phyloP scores from a whole-genome alignment of 495 filamentous ascomycete species.

The Durotheca rogersii region DNA sequence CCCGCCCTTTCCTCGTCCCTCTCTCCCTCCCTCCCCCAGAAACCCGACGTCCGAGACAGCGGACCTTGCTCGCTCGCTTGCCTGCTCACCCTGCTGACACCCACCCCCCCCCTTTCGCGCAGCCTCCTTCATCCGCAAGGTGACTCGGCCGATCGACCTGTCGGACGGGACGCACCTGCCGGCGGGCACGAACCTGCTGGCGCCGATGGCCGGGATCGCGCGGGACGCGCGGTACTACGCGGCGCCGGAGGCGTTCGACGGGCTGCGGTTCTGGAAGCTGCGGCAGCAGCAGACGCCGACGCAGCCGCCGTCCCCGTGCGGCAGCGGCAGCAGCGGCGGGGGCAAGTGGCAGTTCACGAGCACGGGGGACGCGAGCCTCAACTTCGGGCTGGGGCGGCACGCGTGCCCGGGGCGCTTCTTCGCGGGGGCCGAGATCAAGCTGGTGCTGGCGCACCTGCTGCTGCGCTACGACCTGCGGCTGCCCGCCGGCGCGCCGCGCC shows the following conservation, averaged over 20 bases:
- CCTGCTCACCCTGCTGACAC: neutral
- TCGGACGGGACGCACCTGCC: slow-evolving; percentile 49
- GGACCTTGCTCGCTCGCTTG: too few relatives aligned
- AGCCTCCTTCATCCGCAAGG: slow-evolving; percentile 48
- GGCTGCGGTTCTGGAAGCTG: slow-evolving; percentile 52
- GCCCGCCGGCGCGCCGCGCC: slow-evolving; percentile 42
- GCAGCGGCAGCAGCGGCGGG: slow-evolving; percentile 14
- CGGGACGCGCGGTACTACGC: slow-evolving; percentile 37
- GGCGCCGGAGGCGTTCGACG: slow-evolving; percentile 52
- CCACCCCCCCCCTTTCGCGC: neutral
- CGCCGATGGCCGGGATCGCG: slow-evolving; percentile 38
- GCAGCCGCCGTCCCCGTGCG: slow-evolving; percentile 29
- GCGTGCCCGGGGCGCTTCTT: slow-evolving; percentile 59
- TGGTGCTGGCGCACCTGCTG: slow-evolving; percentile 44
- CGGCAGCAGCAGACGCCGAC: slow-evolving; percentile 42
- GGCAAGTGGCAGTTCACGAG: slow-evolving; percentile 46
- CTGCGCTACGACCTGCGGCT: slow-evolving; percentile 51
- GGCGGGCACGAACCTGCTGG: slow-evolving; percentile 38
- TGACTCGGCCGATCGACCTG: slow-evolving; percentile 41
- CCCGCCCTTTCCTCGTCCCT: neutral
- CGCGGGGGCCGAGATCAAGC: slow-evolving; percentile 52
- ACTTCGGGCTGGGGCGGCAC: slow-evolving; percentile 56
- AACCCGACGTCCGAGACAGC: too few relatives aligned
- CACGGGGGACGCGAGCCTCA: slow-evolving; percentile 44
- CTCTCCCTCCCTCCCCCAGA: neutral